phyloP scores from a whole-genome alignment of 2,329 filamentous ascomycete species.

The Aspergillus quadricinctus region DNA sequence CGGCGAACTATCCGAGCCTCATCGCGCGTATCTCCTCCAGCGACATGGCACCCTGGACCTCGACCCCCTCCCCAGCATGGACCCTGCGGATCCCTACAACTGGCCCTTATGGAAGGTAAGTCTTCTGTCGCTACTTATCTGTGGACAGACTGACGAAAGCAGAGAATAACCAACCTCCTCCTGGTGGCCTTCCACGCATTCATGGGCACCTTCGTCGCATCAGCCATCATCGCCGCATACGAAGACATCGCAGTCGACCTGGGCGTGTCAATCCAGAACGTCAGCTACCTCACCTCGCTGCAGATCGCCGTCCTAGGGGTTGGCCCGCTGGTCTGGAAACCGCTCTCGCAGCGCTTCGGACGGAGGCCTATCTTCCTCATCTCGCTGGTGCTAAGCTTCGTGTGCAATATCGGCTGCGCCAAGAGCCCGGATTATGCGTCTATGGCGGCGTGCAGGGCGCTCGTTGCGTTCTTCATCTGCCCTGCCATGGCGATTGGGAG shows the following conservation, averaged over 20 bases:
- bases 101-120: background rate
- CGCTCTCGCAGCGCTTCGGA: background rate
- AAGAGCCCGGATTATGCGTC: conserved; percentile 42
- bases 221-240: conserved; percentile 54
- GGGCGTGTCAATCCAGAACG: conserved; percentile 43
- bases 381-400: background rate
- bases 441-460: conserved; percentile 49
- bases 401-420: conserved; percentile 23
- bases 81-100: background rate
- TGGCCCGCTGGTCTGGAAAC: conserved; percentile 33
- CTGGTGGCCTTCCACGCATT: conserved; percentile 56
- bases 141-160: background rate
- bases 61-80: background rate
- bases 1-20: background rate
- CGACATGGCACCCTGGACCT: background rate
- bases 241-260: conserved; percentile 49
- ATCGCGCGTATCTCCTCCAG: background rate
- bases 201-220: conserved; percentile 56
- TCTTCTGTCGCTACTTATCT: background rate
- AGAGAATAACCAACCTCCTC: conserved; percentile 53
- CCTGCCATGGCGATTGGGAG: conserved; percentile 52
- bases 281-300: conserved; percentile 52
- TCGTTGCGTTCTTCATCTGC: conserved; percentile 53
- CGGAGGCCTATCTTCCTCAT: conserved; percentile 1
- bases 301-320: conserved; percentile 52